These are phyloP conservation scores for Diaporthe vaccinii DNA, from an alignment of 2,329 filamentous ascomycete species.

Conservation along the genomic window DNA sequence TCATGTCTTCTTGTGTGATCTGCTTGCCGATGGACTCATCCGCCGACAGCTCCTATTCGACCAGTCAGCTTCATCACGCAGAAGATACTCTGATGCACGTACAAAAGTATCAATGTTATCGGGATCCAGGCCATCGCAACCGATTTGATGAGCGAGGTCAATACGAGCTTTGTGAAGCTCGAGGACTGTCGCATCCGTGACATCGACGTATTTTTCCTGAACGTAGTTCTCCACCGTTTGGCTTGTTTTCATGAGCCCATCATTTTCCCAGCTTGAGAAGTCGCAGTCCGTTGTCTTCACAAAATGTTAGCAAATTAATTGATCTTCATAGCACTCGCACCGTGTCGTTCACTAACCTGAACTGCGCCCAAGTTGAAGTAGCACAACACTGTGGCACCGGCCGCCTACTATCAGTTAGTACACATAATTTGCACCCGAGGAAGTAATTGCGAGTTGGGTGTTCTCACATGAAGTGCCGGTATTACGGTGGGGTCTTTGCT, in stretches of 20 bases:
- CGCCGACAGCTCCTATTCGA: constrained; percentile 5
- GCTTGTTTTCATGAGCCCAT: constrained; percentile 28
- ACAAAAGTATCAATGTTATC: constrained; percentile 39
- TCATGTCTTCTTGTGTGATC: constrained; percentile 38
- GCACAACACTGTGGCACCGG: constrained; percentile 34
- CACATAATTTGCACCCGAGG: neutral
- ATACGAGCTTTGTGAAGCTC: constrained; percentile 30
- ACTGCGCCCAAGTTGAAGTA: constrained; percentile 38
- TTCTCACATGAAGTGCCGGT: constrained; percentile 33
- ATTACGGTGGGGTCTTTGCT: constrained; percentile 36
- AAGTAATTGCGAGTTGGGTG: too few species aligned
- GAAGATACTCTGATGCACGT: neutral
- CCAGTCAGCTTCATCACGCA: neutral
- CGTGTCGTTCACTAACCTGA: neutral
- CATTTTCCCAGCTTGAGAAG: constrained; percentile 16
- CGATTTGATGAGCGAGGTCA: constrained; percentile 37
- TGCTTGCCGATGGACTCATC: constrained; percentile 37
- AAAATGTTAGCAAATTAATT: neutral
- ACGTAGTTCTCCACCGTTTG: constrained; percentile 27
- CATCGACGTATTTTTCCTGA: constrained; percentile 38
- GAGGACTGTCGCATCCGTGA: constrained; percentile 22
- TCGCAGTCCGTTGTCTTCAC: constrained; percentile 34
- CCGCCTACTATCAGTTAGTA: constrained; percentile 1
- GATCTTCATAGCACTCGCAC: neutral
- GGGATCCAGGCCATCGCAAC: constrained; percentile 38